phyloP scores from a whole-genome alignment of 345 rosid genomes.

The Arabidopsis thaliana region TAIR10.1 NC_003070.9:4967001-4967500 shows the following conservation, averaged over 20 bases:
- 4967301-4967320: background rate
- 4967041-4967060: background rate
- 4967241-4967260: background rate
- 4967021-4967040: background rate
- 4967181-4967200: background rate
- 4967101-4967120: background rate
- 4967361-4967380: background rate
- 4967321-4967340: background rate
- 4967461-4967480: background rate
- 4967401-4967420: slow-evolving; percentile 32
- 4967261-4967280: slow-evolving; percentile 1
- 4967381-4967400: background rate
- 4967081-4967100: too few species aligned
- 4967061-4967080: too few species aligned
- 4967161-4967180: slow-evolving; percentile 30
- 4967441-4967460: slow-evolving; percentile 5
- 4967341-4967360: background rate
- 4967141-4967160: background rate
- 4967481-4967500: background rate
- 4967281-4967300: background rate
- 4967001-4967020: background rate
- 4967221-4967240: background rate
- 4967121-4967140: background rate
- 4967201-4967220: background rate
- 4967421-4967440: slow-evolving; percentile 14